Evolutionary conservation across 805 yeast species (phyloP), one percentile per base, ranked within the genome.

Genomic region (Sugiyamaella floridensis): DNA sequence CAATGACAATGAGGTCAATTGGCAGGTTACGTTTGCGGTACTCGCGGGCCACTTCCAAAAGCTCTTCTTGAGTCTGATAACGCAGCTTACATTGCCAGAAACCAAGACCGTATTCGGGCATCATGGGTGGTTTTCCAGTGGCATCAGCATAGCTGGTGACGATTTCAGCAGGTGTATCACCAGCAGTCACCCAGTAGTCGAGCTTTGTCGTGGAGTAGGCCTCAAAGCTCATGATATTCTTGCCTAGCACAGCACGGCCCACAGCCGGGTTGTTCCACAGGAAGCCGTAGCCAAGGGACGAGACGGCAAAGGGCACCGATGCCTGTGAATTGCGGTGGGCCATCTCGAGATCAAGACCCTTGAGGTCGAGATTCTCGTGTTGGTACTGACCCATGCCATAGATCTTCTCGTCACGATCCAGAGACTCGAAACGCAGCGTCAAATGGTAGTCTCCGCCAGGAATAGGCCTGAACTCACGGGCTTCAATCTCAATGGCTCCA

Each of bases 351-450:
- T 57, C 60, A 4, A 37, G 18, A 12, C 60, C 60, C 42, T 55
- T 57, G 40, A 55, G 43, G 37, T 57, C 53, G 12, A 57, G 56
- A 20, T 48, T 53, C 12, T 54, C 57, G 43, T 55, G 60, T 47
- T 57, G 60, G 37, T 57, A 57, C 46, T 55, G 58, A 29, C 58
- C 60, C 60, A 57, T 57, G 14, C 60, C 60, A 43, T 53, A 57
- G 45, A 57, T 57, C 50, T 57, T 57, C 48, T 57, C 60, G 10
- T 49, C 19, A 2, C 18, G 14, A 22, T 55, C 57, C 9, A 53
- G 18, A 1, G 58, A 53, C 45, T 55, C 57, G 29, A 55, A 48
- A 2, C 58, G 45, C 32, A 41, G 26, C 8, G 58, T 55, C 29
- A 55, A 44, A 44, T 53, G 55, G 32, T 48, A 55, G 32, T 48